Evolutionary conservation across 202 grass and related monocot genomes (phyloP).

Genomic region (Panicum hallii): DNA sequence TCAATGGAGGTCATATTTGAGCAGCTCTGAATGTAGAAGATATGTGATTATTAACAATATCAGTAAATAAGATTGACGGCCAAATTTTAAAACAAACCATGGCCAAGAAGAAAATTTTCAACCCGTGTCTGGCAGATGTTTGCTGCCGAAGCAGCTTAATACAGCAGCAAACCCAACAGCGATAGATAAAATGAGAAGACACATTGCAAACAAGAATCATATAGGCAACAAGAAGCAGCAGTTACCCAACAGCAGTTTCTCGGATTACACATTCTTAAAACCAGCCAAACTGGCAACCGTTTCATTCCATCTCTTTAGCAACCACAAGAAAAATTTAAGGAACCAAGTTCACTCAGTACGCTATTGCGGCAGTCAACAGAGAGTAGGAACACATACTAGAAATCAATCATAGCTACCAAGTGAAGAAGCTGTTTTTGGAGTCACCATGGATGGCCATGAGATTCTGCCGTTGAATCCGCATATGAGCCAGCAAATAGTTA

Average conservation of each 20-base stretch:
- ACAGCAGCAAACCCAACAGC: neutral
- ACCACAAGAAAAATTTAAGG: neutral
- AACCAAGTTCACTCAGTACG: neutral
- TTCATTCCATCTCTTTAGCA: constrained; percentile 41
- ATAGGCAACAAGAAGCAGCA: too few relatives aligned
- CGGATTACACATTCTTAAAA: constrained; percentile 45
- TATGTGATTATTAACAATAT: too few relatives aligned
- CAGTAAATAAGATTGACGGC: too few relatives aligned
- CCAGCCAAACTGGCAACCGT: constrained; percentile 34
- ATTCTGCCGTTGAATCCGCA: constrained; percentile 12
- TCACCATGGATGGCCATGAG: neutral
- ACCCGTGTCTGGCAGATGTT: too few relatives aligned
- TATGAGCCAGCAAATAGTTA: neutral
- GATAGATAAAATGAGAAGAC: neutral
- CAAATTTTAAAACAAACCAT: too few relatives aligned
- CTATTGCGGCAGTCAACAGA: neutral
- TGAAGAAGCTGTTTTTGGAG: constrained; percentile 12
- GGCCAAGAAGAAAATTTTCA: too few relatives aligned
- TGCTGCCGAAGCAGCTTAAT: neutral
- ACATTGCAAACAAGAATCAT: neutral
- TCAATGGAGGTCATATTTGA: too few relatives aligned
- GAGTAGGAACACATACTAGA: constrained; percentile 20
- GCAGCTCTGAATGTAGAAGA: too few relatives aligned
- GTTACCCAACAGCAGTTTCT: neutral
- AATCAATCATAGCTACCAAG: constrained; percentile 17